A percentile compares a stretch with the other conserved stretches of the same genome.
Conservation (phyloP, 2,329 filamentous ascomycete genomes). For the Hypocrella siamensis region DNA sequence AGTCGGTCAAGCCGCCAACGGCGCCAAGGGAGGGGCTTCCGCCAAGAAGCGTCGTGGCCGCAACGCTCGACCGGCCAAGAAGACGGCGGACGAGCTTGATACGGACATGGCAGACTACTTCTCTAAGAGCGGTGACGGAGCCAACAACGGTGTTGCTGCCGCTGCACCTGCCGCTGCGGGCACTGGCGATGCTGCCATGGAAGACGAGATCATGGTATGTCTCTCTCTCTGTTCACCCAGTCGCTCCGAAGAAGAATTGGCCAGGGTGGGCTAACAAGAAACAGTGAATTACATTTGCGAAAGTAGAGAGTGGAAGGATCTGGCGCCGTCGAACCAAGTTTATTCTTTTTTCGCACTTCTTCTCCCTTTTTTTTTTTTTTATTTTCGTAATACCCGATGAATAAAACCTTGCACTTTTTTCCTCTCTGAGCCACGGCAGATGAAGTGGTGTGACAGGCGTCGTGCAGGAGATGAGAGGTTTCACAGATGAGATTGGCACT, state of each 20-base stretch:
- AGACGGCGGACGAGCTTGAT: slow-evolving; percentile 91
- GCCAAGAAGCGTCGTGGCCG: slow-evolving; percentile 40
- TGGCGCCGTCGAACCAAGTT: not conserved
- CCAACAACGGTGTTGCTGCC: slow-evolving; percentile 28
- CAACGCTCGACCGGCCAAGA: slow-evolving; percentile 55
- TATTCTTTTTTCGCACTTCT: not conserved
- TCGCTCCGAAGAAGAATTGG: not conserved
- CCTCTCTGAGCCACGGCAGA: not conserved
- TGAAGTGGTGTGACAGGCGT: not conserved
- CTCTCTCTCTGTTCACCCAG: too few relatives aligned
- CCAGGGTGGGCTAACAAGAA: not conserved
- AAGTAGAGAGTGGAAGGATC: not conserved
- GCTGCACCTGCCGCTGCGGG: slow-evolving; percentile 26
- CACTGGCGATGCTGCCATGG: slow-evolving; percentile 46
- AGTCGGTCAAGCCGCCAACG: slow-evolving; percentile 21
- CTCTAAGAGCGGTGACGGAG: slow-evolving; percentile 29
- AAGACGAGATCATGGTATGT: slow-evolving; percentile 43
- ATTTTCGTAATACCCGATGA: slow-evolving; percentile 3
- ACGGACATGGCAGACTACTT: slow-evolving; percentile 98
- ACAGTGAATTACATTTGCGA: slow-evolving; percentile 2
- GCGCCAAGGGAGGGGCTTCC: slow-evolving; percentile 29
- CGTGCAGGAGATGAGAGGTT: not conserved
- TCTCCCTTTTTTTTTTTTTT: not conserved
- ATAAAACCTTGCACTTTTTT: too few relatives aligned
- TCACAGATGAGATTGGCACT: too few relatives aligned